Percentiles rank a stretch among this genome's conserved stretches.
Conservation (phyloP, 176 grass and related monocot species). For the Saccharum spontaneum region DNA sequence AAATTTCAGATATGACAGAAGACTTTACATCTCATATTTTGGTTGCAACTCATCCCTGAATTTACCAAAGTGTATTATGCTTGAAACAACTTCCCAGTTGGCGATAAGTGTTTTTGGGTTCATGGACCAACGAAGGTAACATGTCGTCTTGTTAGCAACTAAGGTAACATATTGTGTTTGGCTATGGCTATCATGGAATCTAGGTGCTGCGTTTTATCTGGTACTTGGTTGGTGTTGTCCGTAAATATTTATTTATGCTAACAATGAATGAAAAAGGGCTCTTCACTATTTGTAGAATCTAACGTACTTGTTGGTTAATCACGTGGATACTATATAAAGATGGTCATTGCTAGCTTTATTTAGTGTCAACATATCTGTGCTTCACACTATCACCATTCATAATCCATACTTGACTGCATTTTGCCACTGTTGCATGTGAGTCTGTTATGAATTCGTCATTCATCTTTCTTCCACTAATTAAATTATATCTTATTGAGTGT, state of each 20-base stretch:
- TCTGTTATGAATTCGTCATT: not conserved
- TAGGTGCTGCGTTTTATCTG: not conserved
- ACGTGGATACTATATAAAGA: not conserved
- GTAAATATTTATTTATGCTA: not conserved
- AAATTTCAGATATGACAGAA: not conserved
- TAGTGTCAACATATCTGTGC: conserved; percentile 8
- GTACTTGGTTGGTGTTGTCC: not conserved
- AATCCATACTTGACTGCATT: not conserved
- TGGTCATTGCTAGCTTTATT: not conserved
- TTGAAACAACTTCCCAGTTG: not conserved
- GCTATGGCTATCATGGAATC: not conserved
- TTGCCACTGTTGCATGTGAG: conserved; percentile 6
- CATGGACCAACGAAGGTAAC: not conserved
- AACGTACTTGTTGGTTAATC: not conserved
- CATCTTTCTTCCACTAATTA: conserved; percentile 1
- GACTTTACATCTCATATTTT: not conserved
- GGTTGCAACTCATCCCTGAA: not conserved
- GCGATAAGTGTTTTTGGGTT: not conserved
- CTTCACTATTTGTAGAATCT: not conserved
- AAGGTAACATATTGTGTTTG: not conserved
- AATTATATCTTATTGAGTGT: conserved; percentile 14
- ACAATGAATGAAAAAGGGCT: not conserved
- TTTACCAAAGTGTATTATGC: not conserved
- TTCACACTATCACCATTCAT: not conserved
- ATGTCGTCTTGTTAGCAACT: not conserved